Evolutionary conservation across 2,329 filamentous ascomycete genomes (phyloP).

Genomic region (Cytospora paraplurivora): DNA sequence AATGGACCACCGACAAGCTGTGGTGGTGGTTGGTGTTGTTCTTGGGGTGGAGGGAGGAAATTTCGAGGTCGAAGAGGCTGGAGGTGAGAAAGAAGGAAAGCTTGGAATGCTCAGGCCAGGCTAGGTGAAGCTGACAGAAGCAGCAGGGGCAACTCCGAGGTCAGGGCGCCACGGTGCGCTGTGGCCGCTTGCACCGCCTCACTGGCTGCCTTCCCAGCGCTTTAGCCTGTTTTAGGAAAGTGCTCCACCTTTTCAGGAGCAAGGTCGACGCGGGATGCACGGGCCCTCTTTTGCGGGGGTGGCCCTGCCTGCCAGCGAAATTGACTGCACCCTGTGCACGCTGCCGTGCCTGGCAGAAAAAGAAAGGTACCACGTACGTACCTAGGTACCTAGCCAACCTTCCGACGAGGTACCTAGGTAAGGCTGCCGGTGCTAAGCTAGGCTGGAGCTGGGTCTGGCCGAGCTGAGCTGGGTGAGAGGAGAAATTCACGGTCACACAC

Average conservation of each 20-base stretch:
- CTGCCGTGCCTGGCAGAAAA: background rate
- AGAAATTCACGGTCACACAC: background rate
- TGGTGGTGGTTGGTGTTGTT: background rate
- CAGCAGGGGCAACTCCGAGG: slow-evolving; percentile 11
- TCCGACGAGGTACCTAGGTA: background rate
- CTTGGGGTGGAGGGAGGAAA: slow-evolving; percentile 25
- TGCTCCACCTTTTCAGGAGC: slow-evolving; percentile 15
- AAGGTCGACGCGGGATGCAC: slow-evolving; percentile 14
- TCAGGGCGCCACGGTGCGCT: slow-evolving; percentile 1
- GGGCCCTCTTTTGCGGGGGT: slow-evolving; percentile 15
- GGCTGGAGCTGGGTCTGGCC: too few relatives aligned
- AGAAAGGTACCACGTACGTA: too few relatives aligned
- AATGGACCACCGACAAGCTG: background rate
- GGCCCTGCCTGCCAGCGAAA: background rate
- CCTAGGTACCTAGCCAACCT: too few relatives aligned
- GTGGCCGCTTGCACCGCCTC: slow-evolving; percentile 29
- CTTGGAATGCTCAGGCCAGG: slow-evolving; percentile 25
- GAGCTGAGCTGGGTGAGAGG: too few relatives aligned
- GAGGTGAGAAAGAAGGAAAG: slow-evolving; percentile 29
- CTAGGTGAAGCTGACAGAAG: slow-evolving; percentile 32
- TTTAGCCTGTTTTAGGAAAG: background rate
- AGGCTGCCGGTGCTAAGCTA: background rate
- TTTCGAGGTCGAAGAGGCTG: slow-evolving; percentile 25
- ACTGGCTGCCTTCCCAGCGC: slow-evolving; percentile 14
- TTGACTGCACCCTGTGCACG: too few relatives aligned